Conservation (phyloP, 441 rosid genomes). For the Brassica balearica region DNA sequence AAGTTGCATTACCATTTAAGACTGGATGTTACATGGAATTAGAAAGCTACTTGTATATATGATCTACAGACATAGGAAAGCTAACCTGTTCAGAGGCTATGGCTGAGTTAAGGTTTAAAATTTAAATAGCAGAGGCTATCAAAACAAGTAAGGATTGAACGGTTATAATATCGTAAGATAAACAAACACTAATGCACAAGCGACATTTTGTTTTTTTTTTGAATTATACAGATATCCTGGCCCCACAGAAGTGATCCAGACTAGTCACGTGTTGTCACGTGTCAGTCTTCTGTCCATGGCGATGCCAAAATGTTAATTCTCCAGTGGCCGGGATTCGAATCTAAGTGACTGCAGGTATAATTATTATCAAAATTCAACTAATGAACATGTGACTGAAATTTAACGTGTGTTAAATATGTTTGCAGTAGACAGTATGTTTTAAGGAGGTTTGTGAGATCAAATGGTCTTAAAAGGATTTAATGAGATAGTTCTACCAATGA, state of each 20-base stretch:
- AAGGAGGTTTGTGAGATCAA: neutral
- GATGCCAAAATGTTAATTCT: too few species aligned
- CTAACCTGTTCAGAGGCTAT: neutral
- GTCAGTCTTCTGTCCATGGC: too few species aligned
- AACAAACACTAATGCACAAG: neutral
- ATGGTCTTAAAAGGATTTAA: neutral
- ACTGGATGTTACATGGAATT: neutral
- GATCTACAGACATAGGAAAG: neutral
- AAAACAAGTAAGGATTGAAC: neutral
- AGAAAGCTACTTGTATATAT: too few species aligned
- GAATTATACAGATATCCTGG: too few species aligned
- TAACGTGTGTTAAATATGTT: neutral
- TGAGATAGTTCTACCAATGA: neutral
- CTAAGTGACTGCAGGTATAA: too few species aligned
- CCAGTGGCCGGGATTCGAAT: too few species aligned
- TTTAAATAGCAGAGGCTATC: neutral
- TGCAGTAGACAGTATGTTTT: neutral
- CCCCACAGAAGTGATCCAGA: too few species aligned
- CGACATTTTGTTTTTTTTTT: too few species aligned
- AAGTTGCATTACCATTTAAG: slow-evolving; percentile 20
- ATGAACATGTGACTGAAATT: neutral
- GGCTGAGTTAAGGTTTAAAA: neutral
- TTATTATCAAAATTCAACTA: neutral
- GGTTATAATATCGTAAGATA: neutral
- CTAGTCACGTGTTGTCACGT: too few species aligned